Evolutionary conservation across 192 early-diverging fungal genomes (phyloP).

Genomic region (Glomus cerebriforme): DNA sequence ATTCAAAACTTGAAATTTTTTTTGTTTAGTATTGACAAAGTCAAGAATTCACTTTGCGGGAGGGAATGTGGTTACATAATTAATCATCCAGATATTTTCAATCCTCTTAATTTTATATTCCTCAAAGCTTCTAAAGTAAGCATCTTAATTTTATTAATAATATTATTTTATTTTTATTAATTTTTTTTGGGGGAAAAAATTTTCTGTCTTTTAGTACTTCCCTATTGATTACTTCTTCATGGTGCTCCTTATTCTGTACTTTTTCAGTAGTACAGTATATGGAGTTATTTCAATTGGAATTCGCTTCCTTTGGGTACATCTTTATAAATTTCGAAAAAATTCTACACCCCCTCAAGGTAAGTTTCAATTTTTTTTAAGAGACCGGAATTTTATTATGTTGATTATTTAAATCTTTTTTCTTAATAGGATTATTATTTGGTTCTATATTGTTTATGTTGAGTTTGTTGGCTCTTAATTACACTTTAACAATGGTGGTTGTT

Average conservation of each 20-base stretch:
- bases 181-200: background rate
- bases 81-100: slow-evolving; percentile 49
- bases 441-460: slow-evolving; percentile 54
- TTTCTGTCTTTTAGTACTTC: slow-evolving; percentile 41
- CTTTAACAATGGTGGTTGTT: slow-evolving; percentile 57
- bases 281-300: slow-evolving; percentile 59
- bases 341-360: slow-evolving; percentile 57
- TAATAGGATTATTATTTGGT: slow-evolving; percentile 47
- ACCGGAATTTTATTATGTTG: background rate
- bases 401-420: background rate
- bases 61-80: slow-evolving; percentile 59
- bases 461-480: slow-evolving; percentile 55
- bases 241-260: slow-evolving; percentile 52
- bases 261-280: slow-evolving; percentile 55
- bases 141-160: background rate
- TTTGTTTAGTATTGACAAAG: slow-evolving; percentile 48
- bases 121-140: slow-evolving; percentile 50
- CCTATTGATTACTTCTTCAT: slow-evolving; percentile 60
- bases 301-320: slow-evolving; percentile 56
- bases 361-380: background rate
- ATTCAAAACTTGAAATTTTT: background rate
- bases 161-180: background rate
- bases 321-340: slow-evolving; percentile 50
- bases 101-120: slow-evolving; percentile 58
- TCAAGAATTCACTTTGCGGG: slow-evolving; percentile 55